Percentiles rank a stretch among this genome's conserved stretches.
Evolutionary conservation across 768 basidiomycete genomes (phyloP).

Genomic region (Boletus rufocinnamomeus): DNA sequence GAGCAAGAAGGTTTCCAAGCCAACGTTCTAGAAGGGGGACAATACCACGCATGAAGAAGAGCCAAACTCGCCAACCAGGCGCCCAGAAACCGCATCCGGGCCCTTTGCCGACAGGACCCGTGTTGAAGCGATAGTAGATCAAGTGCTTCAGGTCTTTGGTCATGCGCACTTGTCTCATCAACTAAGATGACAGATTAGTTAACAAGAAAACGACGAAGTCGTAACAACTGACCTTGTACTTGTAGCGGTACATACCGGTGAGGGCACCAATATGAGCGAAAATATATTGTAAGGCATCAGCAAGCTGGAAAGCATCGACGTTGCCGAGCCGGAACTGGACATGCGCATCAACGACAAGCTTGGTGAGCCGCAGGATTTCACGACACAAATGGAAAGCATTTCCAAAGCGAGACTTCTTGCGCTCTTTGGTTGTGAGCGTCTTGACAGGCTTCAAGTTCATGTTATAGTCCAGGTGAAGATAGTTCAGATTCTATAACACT

Average conservation of each 20-base stretch:
- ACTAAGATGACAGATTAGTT: conserved; percentile 41
- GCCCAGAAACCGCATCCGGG: conserved; percentile 99
- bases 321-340: conserved; percentile 98
- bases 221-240: conserved; percentile 78
- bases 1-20: conserved; percentile 95
- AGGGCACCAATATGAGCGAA: conserved; percentile 97
- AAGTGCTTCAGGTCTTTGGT: conserved; percentile 99
- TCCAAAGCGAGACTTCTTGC: conserved; percentile 99
- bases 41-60: conserved; percentile 99
- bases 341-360: conserved; percentile 98
- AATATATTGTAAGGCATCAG: conserved; percentile 97
- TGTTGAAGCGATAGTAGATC: conserved; percentile 99
- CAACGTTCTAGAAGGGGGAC: conserved; percentile 96
- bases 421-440: conserved; percentile 98
- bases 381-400: conserved; percentile 98
- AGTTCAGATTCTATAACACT: conserved; percentile 72
- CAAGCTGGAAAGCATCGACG: conserved; percentile 98
- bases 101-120: conserved; percentile 98
- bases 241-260: conserved; percentile 99
- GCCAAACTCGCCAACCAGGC: conserved; percentile 98
- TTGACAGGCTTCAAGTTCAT: conserved; percentile 98
- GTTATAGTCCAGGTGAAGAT: conserved; percentile 96
- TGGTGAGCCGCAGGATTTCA: conserved; percentile 96
- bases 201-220: background rate
- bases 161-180: conserved; percentile 99